A percentile compares a stretch with the other conserved stretches of the same genome.
phyloP scores from a whole-genome alignment of 1,284 basidiomycete species.

The Flammula alnicola region DNA sequence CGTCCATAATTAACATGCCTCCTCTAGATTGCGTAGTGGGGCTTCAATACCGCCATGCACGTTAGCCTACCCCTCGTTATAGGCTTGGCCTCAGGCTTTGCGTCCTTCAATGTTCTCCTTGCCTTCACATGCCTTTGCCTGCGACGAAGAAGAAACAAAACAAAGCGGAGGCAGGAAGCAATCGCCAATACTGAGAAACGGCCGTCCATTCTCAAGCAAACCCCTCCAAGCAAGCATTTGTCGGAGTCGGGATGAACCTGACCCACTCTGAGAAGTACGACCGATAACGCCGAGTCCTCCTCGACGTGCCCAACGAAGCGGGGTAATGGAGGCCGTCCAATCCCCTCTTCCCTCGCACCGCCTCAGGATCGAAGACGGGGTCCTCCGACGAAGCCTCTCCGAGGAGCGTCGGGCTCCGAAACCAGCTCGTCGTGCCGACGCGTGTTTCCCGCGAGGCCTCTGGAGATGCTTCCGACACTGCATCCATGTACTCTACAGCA shows the following conservation, averaged over 20 bases:
- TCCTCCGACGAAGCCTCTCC: not conserved
- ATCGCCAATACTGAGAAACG: slow-evolving; percentile 3
- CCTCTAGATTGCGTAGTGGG: too few relatives aligned
- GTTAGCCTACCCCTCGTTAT: slow-evolving; percentile 24
- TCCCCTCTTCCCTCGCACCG: too few relatives aligned
- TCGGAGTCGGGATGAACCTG: too few relatives aligned
- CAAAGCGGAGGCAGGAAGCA: not conserved
- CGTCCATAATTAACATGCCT: too few relatives aligned
- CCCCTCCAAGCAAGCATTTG: not conserved
- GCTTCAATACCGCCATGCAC: too few relatives aligned
- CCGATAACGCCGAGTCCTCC: not conserved
- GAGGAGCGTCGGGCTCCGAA: not conserved
- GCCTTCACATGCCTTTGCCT: slow-evolving; percentile 15
- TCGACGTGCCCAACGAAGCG: not conserved
- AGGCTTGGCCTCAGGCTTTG: slow-evolving; percentile 14
- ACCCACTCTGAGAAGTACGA: not conserved
- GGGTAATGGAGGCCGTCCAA: too few relatives aligned
- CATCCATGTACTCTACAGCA: slow-evolving; percentile 44
- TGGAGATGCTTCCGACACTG: slow-evolving; percentile 31
- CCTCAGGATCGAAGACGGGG: too few relatives aligned
- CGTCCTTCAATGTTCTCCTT: slow-evolving; percentile 13
- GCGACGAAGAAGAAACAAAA: slow-evolving; percentile 2
- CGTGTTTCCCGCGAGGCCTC: not conserved
- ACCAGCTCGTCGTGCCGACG: not conserved
- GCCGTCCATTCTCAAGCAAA: not conserved